Percentiles rank a stretch among this genome's conserved stretches.
These are phyloP conservation scores for Echeveria elegans DNA, from an alignment of 164 flowering plant species.

Conservation along the genomic window DNA sequence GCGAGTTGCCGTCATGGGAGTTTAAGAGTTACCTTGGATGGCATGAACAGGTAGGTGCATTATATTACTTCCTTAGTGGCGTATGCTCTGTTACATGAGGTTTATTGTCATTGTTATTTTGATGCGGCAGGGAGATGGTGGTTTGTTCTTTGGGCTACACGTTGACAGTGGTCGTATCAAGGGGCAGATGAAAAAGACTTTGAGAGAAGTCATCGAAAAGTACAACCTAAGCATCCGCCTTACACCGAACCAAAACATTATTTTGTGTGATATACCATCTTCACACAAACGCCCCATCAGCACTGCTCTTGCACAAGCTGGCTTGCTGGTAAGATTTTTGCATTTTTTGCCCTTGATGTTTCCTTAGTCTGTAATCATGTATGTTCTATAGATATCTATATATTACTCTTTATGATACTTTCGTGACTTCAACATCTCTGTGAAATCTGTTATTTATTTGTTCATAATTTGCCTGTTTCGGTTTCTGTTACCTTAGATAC, in stretches of 20 bases:
- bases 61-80: not conserved
- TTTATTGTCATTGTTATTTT: not conserved
- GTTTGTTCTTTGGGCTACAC: slow-evolving; percentile 81
- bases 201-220: not conserved
- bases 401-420: not conserved
- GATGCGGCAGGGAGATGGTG: slow-evolving; percentile 63
- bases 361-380: too few species aligned
- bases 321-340: slow-evolving; percentile 58
- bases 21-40: slow-evolving; percentile 92
- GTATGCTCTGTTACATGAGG: not conserved
- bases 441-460: not conserved
- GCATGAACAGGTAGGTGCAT: slow-evolving; percentile 72
- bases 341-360: not conserved
- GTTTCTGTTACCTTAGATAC: not conserved
- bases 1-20: slow-evolving; percentile 87
- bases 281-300: slow-evolving; percentile 79
- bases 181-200: not conserved
- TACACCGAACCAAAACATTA: slow-evolving; percentile 89
- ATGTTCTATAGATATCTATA: not conserved
- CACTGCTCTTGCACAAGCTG: slow-evolving; percentile 78
- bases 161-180: slow-evolving; percentile 92
- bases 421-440: not conserved
- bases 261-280: slow-evolving; percentile 66
- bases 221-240: slow-evolving; percentile 41
- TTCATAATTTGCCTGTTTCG: not conserved